These are phyloP conservation scores for Trametes cubensis DNA, from an alignment of 768 basidiomycete genomes.

Conservation along the genomic window DNA sequence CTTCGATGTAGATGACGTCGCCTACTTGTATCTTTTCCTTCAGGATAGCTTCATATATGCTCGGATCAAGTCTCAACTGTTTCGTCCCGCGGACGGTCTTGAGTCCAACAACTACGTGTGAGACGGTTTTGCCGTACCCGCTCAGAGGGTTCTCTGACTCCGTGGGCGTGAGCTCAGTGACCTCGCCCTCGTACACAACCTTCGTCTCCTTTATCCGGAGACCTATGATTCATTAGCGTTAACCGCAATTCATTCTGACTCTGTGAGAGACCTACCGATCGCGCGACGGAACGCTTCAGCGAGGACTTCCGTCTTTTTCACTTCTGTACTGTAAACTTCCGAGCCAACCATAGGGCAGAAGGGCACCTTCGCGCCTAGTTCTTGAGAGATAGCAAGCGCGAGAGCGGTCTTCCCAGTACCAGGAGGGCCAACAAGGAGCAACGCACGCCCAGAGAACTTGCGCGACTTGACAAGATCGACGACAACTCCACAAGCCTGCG, in stretches of 20 bases:
- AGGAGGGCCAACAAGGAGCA: constrained; percentile 92
- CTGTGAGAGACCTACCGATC: constrained; percentile 69
- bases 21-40: constrained; percentile 97
- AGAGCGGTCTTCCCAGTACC: constrained; percentile 98
- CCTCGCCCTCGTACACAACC: constrained; percentile 97
- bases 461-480: constrained; percentile 89
- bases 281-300: constrained; percentile 94
- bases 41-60: constrained; percentile 94
- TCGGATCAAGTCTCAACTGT: constrained; percentile 90
- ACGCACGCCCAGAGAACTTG: constrained; percentile 91
- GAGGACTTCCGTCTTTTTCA: constrained; percentile 98
- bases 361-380: constrained; percentile 91
- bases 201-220: constrained; percentile 99
- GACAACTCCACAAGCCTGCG: constrained; percentile 86
- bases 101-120: constrained; percentile 95
- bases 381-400: constrained; percentile 93
- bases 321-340: constrained; percentile 95
- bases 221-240: constrained; percentile 49
- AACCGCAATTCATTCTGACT: neutral
- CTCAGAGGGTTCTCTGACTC: constrained; percentile 97
- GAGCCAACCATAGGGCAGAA: constrained; percentile 99
- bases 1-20: constrained; percentile 95
- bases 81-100: constrained; percentile 90
- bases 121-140: constrained; percentile 97
- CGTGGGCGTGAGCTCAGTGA: constrained; percentile 94